These are phyloP conservation scores for Streptanthus diversifolius DNA, from an alignment of 345 rosid species.

Conservation along the genomic window DNA sequence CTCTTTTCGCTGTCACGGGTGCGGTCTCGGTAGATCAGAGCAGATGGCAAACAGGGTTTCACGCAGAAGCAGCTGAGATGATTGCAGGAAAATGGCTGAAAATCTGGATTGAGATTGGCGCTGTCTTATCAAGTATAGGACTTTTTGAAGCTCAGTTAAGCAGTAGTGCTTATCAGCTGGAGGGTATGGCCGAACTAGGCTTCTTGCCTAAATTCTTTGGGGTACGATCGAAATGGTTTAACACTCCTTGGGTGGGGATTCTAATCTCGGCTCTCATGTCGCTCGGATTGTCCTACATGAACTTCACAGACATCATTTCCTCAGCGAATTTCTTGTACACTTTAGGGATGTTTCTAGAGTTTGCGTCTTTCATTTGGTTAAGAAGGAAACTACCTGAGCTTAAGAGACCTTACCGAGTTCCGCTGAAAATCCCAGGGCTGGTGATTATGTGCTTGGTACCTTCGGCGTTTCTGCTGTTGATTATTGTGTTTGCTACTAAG, in stretches of 20 bases:
- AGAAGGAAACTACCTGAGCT: slow-evolving; percentile 50
- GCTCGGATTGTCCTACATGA: slow-evolving; percentile 53
- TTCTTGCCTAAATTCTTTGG: slow-evolving; percentile 53
- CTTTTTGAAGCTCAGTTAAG: slow-evolving; percentile 83
- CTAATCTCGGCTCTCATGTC: slow-evolving; percentile 46
- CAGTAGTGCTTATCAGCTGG: slow-evolving; percentile 65
- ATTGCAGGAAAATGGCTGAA: slow-evolving; percentile 82
- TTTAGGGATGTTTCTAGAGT: slow-evolving; percentile 72
- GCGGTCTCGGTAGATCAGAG: slow-evolving; percentile 59
- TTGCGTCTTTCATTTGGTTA: slow-evolving; percentile 64
- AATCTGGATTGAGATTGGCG: slow-evolving; percentile 65
- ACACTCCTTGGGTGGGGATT: slow-evolving; percentile 82
- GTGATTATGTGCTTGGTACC: slow-evolving; percentile 60
- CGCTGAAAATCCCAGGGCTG: slow-evolving; percentile 47
- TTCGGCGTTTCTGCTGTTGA: slow-evolving; percentile 47
- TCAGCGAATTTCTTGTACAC: slow-evolving; percentile 71
- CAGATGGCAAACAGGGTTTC: slow-evolving; percentile 66
- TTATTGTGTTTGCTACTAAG: slow-evolving; percentile 56
- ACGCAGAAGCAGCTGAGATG: slow-evolving; percentile 66
- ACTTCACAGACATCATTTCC: slow-evolving; percentile 51
- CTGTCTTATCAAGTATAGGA: slow-evolving; percentile 67
- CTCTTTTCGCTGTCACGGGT: slow-evolving; percentile 74
- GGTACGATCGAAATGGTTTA: slow-evolving; percentile 52
- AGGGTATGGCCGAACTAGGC: slow-evolving; percentile 78
- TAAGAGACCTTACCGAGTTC: slow-evolving; percentile 62